Evolutionary conservation across 2,329 filamentous ascomycete genomes (phyloP), one percentile per base, ranked within the genome.

Genomic region (Cordyceps javanica): DNA sequence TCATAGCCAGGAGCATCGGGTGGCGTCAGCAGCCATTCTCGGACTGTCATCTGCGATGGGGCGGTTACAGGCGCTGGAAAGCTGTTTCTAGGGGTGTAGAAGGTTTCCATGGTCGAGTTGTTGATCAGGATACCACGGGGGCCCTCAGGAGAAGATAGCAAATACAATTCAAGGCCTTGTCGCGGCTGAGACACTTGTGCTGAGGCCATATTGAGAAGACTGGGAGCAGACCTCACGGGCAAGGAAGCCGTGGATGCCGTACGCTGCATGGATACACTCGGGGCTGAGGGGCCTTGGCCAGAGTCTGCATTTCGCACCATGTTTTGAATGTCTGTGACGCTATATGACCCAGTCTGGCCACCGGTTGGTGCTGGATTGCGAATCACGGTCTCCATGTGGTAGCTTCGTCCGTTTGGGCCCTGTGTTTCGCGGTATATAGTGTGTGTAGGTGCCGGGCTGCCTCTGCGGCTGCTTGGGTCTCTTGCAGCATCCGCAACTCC

Each of bases 131-230:
- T 68, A 6, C 77, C 83, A 21, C 78, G 77, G 1, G 83, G 84
- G 0, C 84, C 84, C 42, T 75, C 74, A 0, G 83, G 82, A 0
- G 84, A 86, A 16, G 77, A 81, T 7, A 87, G 66, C 25, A 87
- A 79, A 62, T 86, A 87, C 2, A 86, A 80, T 59, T 82, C 78
- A 0, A 77, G 73, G 2, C 66, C 68, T 25, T 71, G 70, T 32
- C 66, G 66, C 19, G 67, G 49, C 14, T 65, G 57, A 25, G 60
- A 45, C 16, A 62, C 62, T 38, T 48, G 59, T 34, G 61, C 59
- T 11, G 66, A 59, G 34, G 65, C 55, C n/a, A 65, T 49, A 46
- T 61, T 67, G 59, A 66, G 68, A 39, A 66, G 61, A 52, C 63
- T 66, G 26, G 66, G 69, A 11, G 63, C 62, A 21, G 72, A 68